Conservation (phyloP, 1,139 yeast genomes). For the Protomyces inouyei region DNA sequence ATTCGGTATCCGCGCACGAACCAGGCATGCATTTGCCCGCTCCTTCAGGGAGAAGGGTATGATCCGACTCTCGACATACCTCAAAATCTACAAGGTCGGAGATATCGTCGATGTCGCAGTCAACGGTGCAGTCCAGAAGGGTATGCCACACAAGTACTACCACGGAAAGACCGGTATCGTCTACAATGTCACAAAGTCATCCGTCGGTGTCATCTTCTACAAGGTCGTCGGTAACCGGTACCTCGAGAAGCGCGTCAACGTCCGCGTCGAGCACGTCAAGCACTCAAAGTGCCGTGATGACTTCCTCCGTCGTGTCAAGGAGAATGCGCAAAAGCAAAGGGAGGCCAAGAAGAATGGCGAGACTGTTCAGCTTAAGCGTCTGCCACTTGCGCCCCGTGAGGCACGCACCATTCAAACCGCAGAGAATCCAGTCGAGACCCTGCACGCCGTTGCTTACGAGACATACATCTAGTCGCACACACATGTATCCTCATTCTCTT, state of each 20-base stretch:
- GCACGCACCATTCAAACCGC: conserved; percentile 74
- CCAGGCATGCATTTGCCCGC: conserved; percentile 30
- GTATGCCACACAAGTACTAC: conserved; percentile 99
- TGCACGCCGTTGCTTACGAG: conserved; percentile 97
- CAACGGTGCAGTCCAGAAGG: conserved; percentile 95
- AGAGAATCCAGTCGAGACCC: conserved; percentile 87
- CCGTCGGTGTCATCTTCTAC: conserved; percentile 97
- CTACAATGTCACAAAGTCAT: conserved; percentile 96
- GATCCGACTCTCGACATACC: conserved; percentile 73
- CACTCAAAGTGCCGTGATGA: conserved; percentile 99
- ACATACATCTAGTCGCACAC: neutral
- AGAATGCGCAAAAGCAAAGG: conserved; percentile 86
- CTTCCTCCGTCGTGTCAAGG: conserved; percentile 96
- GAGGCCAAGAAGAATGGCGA: conserved; percentile 95
- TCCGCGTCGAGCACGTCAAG: conserved; percentile 97
- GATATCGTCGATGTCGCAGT: conserved; percentile 99
- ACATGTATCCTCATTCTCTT: neutral
- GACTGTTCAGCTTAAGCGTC: conserved; percentile 90
- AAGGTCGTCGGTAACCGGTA: conserved; percentile 99
- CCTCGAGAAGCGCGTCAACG: conserved; percentile 96
- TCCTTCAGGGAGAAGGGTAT: conserved; percentile 30
- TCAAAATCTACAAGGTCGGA: conserved; percentile 97
- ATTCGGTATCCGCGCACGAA: conserved; percentile 41
- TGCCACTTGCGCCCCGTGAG: conserved; percentile 96
- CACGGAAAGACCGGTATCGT: conserved; percentile 99